Percentiles rank a stretch among this genome's conserved stretches.
Evolutionary conservation across 2,329 filamentous ascomycete species (phyloP).

Genomic region (Aspergillus uvarum): DNA sequence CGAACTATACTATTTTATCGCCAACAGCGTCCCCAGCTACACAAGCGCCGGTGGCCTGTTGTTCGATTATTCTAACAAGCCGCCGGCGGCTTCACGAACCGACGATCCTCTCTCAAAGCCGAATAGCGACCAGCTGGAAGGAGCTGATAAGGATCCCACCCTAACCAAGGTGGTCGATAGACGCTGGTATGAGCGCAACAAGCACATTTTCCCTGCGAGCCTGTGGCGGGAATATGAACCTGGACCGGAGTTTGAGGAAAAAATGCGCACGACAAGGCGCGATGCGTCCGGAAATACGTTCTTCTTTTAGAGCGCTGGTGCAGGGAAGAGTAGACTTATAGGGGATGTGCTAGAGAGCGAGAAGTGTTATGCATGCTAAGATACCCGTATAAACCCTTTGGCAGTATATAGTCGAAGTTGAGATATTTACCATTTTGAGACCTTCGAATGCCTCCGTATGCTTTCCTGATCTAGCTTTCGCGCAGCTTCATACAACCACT

Average conservation of each 20-base stretch:
- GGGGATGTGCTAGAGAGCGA: slow-evolving; percentile 3
- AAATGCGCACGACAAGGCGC: slow-evolving; percentile 70
- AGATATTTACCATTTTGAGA: background rate
- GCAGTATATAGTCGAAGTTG: background rate
- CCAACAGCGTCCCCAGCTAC: slow-evolving; percentile 67
- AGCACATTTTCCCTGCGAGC: slow-evolving; percentile 96
- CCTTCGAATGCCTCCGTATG: background rate
- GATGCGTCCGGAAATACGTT: slow-evolving; percentile 90
- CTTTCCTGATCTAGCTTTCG: background rate
- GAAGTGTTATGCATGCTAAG: slow-evolving; percentile 18
- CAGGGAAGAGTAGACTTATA: slow-evolving; percentile 9
- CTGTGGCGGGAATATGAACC: slow-evolving; percentile 95
- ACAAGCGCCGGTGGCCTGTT: slow-evolving; percentile 71
- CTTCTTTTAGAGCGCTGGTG: slow-evolving; percentile 61
- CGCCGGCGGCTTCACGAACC: slow-evolving; percentile 28
- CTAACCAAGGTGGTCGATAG: slow-evolving; percentile 93
- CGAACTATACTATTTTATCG: slow-evolving; percentile 94
- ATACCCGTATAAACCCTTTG: slow-evolving; percentile 15
- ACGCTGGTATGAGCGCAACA: slow-evolving; percentile 95
- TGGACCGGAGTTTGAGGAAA: slow-evolving; percentile 68
- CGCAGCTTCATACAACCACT: background rate
- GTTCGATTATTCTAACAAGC: slow-evolving; percentile 69
- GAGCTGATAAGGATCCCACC: slow-evolving; percentile 71
- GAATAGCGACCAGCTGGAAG: slow-evolving; percentile 65
- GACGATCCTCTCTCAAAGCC: slow-evolving; percentile 47